Base-by-base conservation (phyloP, 116 monocot genomes). In the Papilionanthe hybrid region DNA sequence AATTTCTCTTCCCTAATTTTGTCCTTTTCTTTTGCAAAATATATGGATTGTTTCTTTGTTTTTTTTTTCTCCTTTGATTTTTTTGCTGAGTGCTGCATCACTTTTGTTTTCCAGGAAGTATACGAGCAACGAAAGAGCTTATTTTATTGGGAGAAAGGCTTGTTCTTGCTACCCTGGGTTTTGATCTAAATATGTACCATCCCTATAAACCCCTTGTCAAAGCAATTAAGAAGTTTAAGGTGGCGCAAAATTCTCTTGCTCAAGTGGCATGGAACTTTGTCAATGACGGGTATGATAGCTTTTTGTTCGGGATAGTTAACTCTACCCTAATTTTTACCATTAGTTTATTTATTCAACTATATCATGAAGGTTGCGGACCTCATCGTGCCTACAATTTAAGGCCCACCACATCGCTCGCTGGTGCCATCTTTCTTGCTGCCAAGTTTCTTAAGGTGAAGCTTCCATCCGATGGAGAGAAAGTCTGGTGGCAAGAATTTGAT, bases 211-310 rank as follows among this genome's bases (percentile, higher is more conserved):
- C 85, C 73, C 84, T 84, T 69, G 80, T 84, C 5, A 79, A 83
- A 74, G 83, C 83, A 74, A 83, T 83, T 42, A 83, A 84, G 65
- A 84, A 69, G 76, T 85, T 85, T 78, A 78, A 78, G 72, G 81
- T 85, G 44, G 81, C 85, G 30, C 80, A 81, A 20, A 78, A 81
- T 85, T 73, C 81, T 29, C 85, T 85, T 78, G 81, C 81, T 37
- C 84, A 84, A 84, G 80, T 84, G 76, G 84, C 84, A 23, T 84
- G 84, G 84, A 84, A 84, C 77, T 84, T 84, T 72, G 84, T 84
- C 1, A 84, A 84, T 67, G 84, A 84, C 77, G 84, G 84, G 84
- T 84, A 80, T 77, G 11, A 32, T 43, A n/a, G 5, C 18, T 11
- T 53, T 17, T 18, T 72, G 42, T 22, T 19, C 7, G 8, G 4